Base-by-base conservation (phyloP, 768 basidiomycete genomes). In the Lactifluus rugatus region DNA sequence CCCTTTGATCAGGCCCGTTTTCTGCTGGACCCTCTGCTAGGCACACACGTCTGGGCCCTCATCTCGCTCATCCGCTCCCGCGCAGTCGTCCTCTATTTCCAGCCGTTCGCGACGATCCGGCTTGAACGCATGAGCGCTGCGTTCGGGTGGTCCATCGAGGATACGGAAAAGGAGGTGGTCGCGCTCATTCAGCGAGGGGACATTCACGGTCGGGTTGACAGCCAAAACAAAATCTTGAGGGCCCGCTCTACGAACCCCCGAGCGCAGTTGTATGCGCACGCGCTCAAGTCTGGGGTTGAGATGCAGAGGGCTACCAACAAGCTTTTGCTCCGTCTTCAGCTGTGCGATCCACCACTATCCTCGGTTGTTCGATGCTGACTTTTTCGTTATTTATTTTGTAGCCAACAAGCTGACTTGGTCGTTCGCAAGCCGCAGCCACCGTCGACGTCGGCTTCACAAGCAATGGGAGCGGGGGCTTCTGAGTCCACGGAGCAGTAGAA, bases 161-260 rank as follows among this genome's bases (percentile, higher is more conserved):
- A 85, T 59, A 81, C 90, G 31, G 84, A 90, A 69, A 71, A 72
- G 37, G 80, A 87, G 58, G 83, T 96, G 21, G 87, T 93, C 16
- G 70, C 72, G 21, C 78, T 97, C 36, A 92, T 97, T 56, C 84
- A 86, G 68, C 74, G 75, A 1, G 88, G 89, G 1, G 76, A 81
- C 48, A 89, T 97, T 60, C 80, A 86, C 65, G 93, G 83, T 2
- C 77, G 91, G 10, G 84, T 96, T 17, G 93, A 97, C 68, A 87
- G 89, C 65, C 86, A 88, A 70, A 91, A 93, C 71, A 92, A 90
- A 93, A 85, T 94, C 17, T 70, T 96, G 51, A 78, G 82, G 66
- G 87, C 90, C 21, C 87, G 84, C 71, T 82, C 85, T 67, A 85
- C 81, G 2, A 87, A 94, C 66, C 83, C 84, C 60, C 80, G 94